These are phyloP conservation scores for Escallonia herrerae DNA, from an alignment of 129 eudicot species.

Conservation along the genomic window DNA sequence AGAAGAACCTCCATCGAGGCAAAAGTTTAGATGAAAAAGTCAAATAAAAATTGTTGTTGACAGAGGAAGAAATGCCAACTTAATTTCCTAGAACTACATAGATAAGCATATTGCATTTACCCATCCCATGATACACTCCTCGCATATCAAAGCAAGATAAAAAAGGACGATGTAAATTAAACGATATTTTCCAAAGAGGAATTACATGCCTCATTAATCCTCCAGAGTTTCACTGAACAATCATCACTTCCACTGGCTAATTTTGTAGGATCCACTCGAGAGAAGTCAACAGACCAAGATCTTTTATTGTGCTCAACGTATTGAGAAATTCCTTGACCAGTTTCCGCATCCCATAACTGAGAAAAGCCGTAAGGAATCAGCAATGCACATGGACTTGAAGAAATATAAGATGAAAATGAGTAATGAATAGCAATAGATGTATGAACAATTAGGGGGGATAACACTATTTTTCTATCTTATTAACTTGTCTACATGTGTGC, in stretches of 20 bases:
- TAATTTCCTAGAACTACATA: too few species aligned
- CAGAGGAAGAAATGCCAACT: too few species aligned
- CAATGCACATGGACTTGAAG: slow-evolving; percentile 10
- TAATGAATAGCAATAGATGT: background rate
- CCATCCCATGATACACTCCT: too few species aligned
- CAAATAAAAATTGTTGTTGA: too few species aligned
- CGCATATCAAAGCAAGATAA: too few species aligned
- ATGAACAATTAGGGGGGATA: too few species aligned
- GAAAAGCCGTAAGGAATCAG: slow-evolving; percentile 6
- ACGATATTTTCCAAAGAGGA: background rate
- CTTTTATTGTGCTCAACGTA: slow-evolving; percentile 66
- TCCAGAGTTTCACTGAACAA: slow-evolving; percentile 85
- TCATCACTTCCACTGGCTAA: slow-evolving; percentile 99
- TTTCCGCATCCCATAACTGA: slow-evolving; percentile 96
- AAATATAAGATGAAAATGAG: slow-evolving; percentile 5
- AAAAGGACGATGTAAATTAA: too few species aligned
- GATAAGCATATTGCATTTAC: too few species aligned
- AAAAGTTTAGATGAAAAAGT: too few species aligned
- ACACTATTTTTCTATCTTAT: too few species aligned
- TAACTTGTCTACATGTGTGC: too few species aligned
- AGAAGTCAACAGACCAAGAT: slow-evolving; percentile 99
- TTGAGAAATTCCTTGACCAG: slow-evolving; percentile 64
- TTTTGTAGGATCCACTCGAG: slow-evolving; percentile 78
- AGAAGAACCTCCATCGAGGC: too few species aligned
- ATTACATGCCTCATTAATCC: slow-evolving; percentile 66